These are phyloP conservation scores for Apiosordaria backusii DNA, from an alignment of 495 filamentous ascomycete species.

Conservation along the genomic window DNA sequence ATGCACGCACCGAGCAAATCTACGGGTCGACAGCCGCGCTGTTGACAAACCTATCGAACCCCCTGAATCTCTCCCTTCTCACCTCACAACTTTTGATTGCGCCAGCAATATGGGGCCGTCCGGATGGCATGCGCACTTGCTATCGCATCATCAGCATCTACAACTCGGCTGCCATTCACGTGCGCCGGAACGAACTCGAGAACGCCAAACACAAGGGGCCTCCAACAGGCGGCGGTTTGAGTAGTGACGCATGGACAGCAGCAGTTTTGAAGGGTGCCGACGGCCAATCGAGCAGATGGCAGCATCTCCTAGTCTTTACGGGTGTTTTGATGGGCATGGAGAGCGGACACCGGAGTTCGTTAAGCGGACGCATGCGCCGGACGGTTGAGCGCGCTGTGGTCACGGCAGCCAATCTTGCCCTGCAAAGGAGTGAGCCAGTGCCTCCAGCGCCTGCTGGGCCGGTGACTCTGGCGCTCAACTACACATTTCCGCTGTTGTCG, in stretches of 20 bases:
- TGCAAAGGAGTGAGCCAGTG: slow-evolving; percentile 38
- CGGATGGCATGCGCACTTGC: slow-evolving; percentile 66
- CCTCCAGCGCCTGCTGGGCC: slow-evolving; percentile 56
- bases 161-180: slow-evolving; percentile 71
- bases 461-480: slow-evolving; percentile 71
- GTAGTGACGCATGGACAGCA: slow-evolving; percentile 74
- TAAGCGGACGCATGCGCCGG: slow-evolving; percentile 59
- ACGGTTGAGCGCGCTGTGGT: slow-evolving; percentile 75
- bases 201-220: slow-evolving; percentile 45
- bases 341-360: slow-evolving; percentile 57
- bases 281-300: slow-evolving; percentile 79
- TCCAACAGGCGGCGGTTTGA: slow-evolving; percentile 47
- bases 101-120: slow-evolving; percentile 72
- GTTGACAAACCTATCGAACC: slow-evolving; percentile 79
- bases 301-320: slow-evolving; percentile 75
- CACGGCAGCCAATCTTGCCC: slow-evolving; percentile 71
- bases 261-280: slow-evolving; percentile 82
- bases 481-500: slow-evolving; percentile 71
- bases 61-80: slow-evolving; percentile 83
- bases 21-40: slow-evolving; percentile 78
- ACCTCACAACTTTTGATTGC: slow-evolving; percentile 85
- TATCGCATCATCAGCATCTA: slow-evolving; percentile 81
- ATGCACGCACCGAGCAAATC: slow-evolving; percentile 52
- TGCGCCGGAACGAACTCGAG: slow-evolving; percentile 54
- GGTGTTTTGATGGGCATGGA: slow-evolving; percentile 84